Evolutionary conservation across 2,329 filamentous ascomycete genomes (phyloP).

Genomic region (Talaromyces verruculosus): DNA sequence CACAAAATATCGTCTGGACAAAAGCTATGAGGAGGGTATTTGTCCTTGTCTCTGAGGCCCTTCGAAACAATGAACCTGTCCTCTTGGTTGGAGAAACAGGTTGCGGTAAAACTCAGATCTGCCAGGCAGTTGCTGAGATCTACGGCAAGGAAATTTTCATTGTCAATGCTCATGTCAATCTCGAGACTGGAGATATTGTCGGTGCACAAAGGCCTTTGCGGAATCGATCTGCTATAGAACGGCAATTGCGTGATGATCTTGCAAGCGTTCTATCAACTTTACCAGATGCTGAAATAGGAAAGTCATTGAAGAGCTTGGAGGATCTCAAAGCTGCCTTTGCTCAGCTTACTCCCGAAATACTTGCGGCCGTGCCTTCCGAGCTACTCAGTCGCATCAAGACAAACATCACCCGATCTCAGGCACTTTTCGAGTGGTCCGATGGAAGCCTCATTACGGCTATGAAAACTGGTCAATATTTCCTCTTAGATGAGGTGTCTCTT

Average conservation of each 20-base stretch:
- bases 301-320: slow-evolving; percentile 48
- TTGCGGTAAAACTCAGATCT: slow-evolving; percentile 96
- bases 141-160: slow-evolving; percentile 75
- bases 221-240: slow-evolving; percentile 73
- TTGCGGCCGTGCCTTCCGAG: slow-evolving; percentile 50
- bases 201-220: slow-evolving; percentile 89
- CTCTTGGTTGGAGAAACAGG: slow-evolving; percentile 94
- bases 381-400: slow-evolving; percentile 46
- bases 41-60: slow-evolving; percentile 79
- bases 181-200: slow-evolving; percentile 95
- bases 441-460: slow-evolving; percentile 92
- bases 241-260: slow-evolving; percentile 65
- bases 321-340: slow-evolving; percentile 62
- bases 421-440: slow-evolving; percentile 94
- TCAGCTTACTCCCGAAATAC: slow-evolving; percentile 47
- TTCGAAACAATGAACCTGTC: slow-evolving; percentile 89
- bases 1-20: slow-evolving; percentile 77
- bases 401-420: slow-evolving; percentile 66
- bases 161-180: slow-evolving; percentile 97
- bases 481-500: slow-evolving; percentile 95
- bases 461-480: slow-evolving; percentile 83
- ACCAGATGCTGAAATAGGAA: slow-evolving; percentile 24
- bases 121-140: slow-evolving; percentile 84
- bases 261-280: slow-evolving; percentile 43
- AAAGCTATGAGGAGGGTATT: slow-evolving; percentile 90